Evolutionary conservation across 305 asterid genomes (phyloP).

Genomic region (Lippia alba): DNA sequence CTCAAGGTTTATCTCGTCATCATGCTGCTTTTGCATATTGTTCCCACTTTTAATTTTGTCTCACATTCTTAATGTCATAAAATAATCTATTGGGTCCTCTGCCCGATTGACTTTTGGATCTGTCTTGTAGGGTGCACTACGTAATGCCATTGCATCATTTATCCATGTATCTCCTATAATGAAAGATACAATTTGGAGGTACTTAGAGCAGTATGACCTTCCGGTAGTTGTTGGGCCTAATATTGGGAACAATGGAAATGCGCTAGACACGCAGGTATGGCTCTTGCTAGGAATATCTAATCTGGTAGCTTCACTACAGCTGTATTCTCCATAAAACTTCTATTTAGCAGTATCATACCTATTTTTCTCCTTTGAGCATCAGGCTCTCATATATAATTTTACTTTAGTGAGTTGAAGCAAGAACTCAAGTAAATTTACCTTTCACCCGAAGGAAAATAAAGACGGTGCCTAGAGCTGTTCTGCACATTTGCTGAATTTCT

Average conservation of each 20-base stretch:
- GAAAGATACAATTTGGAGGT: conserved; percentile 92
- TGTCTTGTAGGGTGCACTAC: conserved; percentile 78
- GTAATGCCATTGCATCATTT: conserved; percentile 81
- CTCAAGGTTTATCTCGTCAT: conserved; percentile 67
- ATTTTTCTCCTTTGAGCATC: conserved; percentile 19
- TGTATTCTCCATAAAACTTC: conserved; percentile 10
- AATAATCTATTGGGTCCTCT: conserved; percentile 27
- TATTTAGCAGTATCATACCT: neutral
- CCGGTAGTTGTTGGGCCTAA: conserved; percentile 90
- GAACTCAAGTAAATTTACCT: neutral
- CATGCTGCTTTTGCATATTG: conserved; percentile 30
- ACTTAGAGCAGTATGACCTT: conserved; percentile 91
- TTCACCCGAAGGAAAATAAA: conserved; percentile 9
- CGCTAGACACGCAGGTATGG: conserved; percentile 77
- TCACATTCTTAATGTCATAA: conserved; percentile 24
- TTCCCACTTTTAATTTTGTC: conserved; percentile 27
- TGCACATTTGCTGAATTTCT: neutral
- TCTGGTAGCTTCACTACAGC: conserved; percentile 2
- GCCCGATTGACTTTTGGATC: conserved; percentile 31
- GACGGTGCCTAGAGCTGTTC: conserved; percentile 15
- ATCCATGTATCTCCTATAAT: conserved; percentile 77
- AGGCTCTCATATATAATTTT: neutral
- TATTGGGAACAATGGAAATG: conserved; percentile 56
- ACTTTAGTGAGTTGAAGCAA: conserved; percentile 26
- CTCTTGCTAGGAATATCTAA: conserved; percentile 21